These are phyloP conservation scores for Lycium ferocissimum DNA, from an alignment of 257 asterid species.

Conservation along the genomic window DNA sequence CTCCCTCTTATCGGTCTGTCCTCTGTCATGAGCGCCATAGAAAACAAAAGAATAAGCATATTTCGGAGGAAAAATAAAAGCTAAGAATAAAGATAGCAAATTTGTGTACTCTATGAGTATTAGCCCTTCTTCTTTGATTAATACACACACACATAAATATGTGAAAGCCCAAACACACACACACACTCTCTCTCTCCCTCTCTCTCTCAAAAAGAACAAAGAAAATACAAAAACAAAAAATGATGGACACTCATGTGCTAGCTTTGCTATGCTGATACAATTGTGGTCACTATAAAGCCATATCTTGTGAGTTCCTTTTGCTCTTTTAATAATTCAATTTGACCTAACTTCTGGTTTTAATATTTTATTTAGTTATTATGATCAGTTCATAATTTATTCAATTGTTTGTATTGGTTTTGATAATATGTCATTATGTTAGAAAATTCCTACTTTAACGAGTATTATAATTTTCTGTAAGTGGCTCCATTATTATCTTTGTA, in stretches of 20 bases:
- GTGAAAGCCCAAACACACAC: not conserved
- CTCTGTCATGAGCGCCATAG: not conserved
- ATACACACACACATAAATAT: no score
- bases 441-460: not conserved
- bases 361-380: not conserved
- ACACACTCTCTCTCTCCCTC: no score
- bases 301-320: conserved; percentile 15
- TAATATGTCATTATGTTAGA: not conserved
- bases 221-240: not conserved
- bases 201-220: no score
- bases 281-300: conserved; percentile 18
- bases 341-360: conserved; percentile 1
- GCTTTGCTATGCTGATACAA: not conserved
- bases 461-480: not conserved
- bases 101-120: no score
- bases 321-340: not conserved
- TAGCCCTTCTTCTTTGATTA: no score
- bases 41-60: no score
- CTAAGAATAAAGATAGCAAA: no score
- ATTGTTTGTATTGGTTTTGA: not conserved
- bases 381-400: not conserved
- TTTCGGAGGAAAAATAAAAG: no score
- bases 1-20: not conserved
- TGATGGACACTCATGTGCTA: not conserved
- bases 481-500: not conserved